Evolutionary conservation across 225 moss, liverwort and hornwort species (phyloP).

Genomic region (Marchantia polymorpha): DNA sequence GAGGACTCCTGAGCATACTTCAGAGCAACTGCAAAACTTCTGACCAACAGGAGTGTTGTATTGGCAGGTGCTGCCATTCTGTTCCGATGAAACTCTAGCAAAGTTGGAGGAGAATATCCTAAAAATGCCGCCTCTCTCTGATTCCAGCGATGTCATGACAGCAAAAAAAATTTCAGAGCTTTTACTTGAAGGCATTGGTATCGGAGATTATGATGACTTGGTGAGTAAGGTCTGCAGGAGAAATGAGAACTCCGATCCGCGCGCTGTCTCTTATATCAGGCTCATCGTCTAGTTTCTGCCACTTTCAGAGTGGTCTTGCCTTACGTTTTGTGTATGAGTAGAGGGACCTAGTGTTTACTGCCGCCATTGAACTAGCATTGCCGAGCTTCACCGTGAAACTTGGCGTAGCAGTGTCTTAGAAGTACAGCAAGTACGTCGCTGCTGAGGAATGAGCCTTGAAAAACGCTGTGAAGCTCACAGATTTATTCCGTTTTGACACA

Average conservation of each 20-base stretch:
- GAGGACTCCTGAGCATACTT: background rate
- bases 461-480: background rate
- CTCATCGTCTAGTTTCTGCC: no score
- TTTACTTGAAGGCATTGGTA: constrained; percentile 82
- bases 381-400: no score
- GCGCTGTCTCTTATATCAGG: no score
- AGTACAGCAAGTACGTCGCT: no score
- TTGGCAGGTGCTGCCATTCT: constrained; percentile 94
- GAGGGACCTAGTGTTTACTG: no score
- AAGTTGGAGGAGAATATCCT: constrained; percentile 78
- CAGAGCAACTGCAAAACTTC: no score
- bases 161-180: constrained; percentile 78
- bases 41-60: constrained; percentile 19
- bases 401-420: no score
- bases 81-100: constrained; percentile 82
- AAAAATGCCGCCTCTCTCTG: constrained; percentile 82
- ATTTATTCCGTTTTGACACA: constrained; percentile 26
- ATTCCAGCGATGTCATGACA: constrained; percentile 56
- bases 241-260: no score
- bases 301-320: no score
- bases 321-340: no score
- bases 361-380: no score
- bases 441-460: background rate
- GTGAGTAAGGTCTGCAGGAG: constrained; percentile 35
- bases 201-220: constrained; percentile 70